Evolutionary conservation across 257 asterid genomes (phyloP), one percentile per base, ranked within the genome.

Genomic region (Solanum verrucosum): DNA sequence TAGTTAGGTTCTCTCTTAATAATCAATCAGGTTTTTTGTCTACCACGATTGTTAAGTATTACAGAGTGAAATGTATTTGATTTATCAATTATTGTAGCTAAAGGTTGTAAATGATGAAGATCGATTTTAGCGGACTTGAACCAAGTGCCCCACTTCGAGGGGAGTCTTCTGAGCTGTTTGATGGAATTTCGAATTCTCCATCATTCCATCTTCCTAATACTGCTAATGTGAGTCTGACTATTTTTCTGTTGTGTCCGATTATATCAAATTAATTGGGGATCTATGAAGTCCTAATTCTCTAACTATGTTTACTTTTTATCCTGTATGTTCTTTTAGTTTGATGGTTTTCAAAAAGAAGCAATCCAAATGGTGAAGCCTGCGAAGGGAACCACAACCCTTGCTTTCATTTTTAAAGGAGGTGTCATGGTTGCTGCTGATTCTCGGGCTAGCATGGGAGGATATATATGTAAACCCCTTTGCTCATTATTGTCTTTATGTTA

Each of bases 371-470:
- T 97, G 91, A 96, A 97, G 93, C 99, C 99, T 9, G 99, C 96
- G 10, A 97, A 92, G 95, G 99, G 99, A 74, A 97, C 99, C 0
- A 95, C 98, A n/a, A 96, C 98, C 29, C 84, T 95, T 79, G 98
- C 98, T 14, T 97, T 97, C 90, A 97, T 96, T 84, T 96, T 96
- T 91, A 93, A 94, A 70, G 98, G 91, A 7, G 99, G 99, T 75
- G 98, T 94, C 25, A 96, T 94, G 92, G 99, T 96, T 73, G 99
- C 98, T 14, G 98, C 97, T 87, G 99, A 96, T 88, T 96, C 98
- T 71, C 95, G 99, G 88, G 99, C 99, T 16, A 96, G 99, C 97
- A 96, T 96, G 98, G 98, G 98, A 83, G 99, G 97, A 87, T 97
- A 97, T 87, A 96, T 97, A 90, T 97, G 99, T 97, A 89, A 94